phyloP scores from a whole-genome alignment of 129 eudicot genomes.

The Flaveria brownii region DNA sequence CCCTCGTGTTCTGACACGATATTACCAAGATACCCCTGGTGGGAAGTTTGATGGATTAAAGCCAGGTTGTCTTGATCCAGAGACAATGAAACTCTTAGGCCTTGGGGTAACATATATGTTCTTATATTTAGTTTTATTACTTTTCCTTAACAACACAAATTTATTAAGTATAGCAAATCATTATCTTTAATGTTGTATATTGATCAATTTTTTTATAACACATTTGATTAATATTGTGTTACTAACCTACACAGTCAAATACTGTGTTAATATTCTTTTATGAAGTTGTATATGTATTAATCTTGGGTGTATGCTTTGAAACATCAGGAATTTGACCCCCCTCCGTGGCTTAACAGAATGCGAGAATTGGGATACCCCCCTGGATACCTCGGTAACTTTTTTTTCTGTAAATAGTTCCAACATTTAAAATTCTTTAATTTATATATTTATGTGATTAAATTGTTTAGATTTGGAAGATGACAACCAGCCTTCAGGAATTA shows the following conservation, averaged over 20 bases:
- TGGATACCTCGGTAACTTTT: constrained; percentile 72
- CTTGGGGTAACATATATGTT: constrained; percentile 56
- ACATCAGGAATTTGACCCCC: constrained; percentile 82
- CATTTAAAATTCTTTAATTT: not conserved
- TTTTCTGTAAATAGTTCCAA: not conserved
- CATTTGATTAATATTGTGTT: too few relatives aligned
- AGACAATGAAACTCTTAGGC: constrained; percentile 61
- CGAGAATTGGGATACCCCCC: constrained; percentile 91
- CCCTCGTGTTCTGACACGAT: constrained; percentile 63
- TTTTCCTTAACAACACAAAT: not conserved
- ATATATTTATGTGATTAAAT: not conserved
- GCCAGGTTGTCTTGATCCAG: constrained; percentile 74
- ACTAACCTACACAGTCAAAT: too few relatives aligned
- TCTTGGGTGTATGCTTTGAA: not conserved
- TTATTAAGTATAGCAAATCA: not conserved
- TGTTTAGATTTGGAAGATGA: constrained; percentile 53
- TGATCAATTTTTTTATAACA: not conserved
- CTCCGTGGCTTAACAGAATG: constrained; percentile 94
- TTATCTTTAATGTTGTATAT: not conserved
- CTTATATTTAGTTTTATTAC: not conserved
- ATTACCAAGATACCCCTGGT: constrained; percentile 67
- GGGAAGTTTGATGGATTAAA: constrained; percentile 81
- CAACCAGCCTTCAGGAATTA: constrained; percentile 72
- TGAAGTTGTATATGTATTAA: too few relatives aligned
- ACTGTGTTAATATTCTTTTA: too few relatives aligned